Conservation (phyloP, 1,284 basidiomycete genomes). For the Trichosporon sp. region DNA sequence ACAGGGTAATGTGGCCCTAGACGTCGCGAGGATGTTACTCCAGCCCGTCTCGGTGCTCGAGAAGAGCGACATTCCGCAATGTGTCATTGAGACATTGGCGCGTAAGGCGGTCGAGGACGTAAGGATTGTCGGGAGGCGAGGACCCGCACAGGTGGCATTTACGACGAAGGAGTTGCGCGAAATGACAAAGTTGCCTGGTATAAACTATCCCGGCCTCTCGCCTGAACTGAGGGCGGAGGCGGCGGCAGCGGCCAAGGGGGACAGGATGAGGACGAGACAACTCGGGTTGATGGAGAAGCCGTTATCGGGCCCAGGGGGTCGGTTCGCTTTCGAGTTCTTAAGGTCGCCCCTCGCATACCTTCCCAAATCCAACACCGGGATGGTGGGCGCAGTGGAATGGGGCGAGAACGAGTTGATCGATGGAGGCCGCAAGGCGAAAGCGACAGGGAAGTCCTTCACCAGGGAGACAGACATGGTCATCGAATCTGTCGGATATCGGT, state of each 20-base stretch:
- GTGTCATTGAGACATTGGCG: conserved; percentile 65
- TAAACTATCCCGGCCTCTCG: conserved; percentile 47
- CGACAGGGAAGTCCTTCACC: conserved; percentile 57
- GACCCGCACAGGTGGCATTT: conserved; percentile 83
- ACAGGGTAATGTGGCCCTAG: conserved; percentile 93
- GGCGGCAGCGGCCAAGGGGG: conserved; percentile 39
- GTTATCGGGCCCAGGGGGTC: not conserved
- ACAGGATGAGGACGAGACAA: conserved; percentile 51
- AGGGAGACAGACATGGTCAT: conserved; percentile 71
- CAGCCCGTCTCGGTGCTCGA: conserved; percentile 58
- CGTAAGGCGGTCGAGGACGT: conserved; percentile 59
- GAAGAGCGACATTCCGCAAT: conserved; percentile 72
- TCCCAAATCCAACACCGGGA: conserved; percentile 27
- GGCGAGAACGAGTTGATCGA: conserved; percentile 35
- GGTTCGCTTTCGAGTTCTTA: conserved; percentile 78
- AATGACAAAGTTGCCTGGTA: conserved; percentile 70
- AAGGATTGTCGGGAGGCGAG: conserved; percentile 76
- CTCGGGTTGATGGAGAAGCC: conserved; percentile 49
- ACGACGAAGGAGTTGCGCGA: conserved; percentile 93
- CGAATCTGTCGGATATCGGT: conserved; percentile 80
- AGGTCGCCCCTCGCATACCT: conserved; percentile 60
- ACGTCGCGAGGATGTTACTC: conserved; percentile 86
- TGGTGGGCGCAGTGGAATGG: conserved; percentile 44
- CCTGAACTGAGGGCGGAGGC: conserved; percentile 40
- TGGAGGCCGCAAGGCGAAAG: conserved; percentile 50